A percentile compares a stretch with the other conserved stretches of the same genome.
Evolutionary conservation across 2,329 filamentous ascomycete species (phyloP).

Genomic region (Monosporascus sp.): DNA sequence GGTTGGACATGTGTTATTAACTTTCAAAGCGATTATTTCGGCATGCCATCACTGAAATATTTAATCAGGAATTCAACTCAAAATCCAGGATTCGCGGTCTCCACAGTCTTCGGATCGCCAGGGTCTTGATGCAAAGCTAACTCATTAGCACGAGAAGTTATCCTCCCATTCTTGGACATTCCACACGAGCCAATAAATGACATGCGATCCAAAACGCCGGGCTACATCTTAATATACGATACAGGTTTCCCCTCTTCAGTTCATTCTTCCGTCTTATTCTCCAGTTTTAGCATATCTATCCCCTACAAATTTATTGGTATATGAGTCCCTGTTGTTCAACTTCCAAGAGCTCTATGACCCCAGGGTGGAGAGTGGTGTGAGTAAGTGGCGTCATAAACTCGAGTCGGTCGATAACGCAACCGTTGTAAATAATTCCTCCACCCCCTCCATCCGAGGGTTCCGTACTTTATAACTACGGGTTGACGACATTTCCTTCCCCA

Average conservation of each 20-base stretch:
- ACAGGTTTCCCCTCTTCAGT: background rate
- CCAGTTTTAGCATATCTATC: background rate
- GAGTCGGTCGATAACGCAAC: background rate
- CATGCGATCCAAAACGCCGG: background rate
- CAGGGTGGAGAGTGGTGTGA: background rate
- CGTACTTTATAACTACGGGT: too few relatives aligned
- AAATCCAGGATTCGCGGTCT: conserved; percentile 3
- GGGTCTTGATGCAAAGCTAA: conserved; percentile 15
- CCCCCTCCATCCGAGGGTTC: background rate
- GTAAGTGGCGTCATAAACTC: background rate
- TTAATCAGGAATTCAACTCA: background rate
- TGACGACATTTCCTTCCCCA: too few relatives aligned
- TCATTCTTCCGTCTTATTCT: background rate
- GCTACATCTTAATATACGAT: background rate
- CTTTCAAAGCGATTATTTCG: too few relatives aligned
- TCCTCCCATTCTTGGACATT: background rate
- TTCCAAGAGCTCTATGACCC: background rate
- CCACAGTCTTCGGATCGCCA: conserved; percentile 10
- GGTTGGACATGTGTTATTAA: too few relatives aligned
- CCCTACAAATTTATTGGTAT: too few relatives aligned
- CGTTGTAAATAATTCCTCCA: background rate
- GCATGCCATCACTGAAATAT: too few relatives aligned
- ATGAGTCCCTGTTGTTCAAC: background rate
- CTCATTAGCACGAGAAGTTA: background rate
- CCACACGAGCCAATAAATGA: background rate